Evolutionary conservation across 2,329 filamentous ascomycete genomes (phyloP).

Genomic region (Coniella vitis): DNA sequence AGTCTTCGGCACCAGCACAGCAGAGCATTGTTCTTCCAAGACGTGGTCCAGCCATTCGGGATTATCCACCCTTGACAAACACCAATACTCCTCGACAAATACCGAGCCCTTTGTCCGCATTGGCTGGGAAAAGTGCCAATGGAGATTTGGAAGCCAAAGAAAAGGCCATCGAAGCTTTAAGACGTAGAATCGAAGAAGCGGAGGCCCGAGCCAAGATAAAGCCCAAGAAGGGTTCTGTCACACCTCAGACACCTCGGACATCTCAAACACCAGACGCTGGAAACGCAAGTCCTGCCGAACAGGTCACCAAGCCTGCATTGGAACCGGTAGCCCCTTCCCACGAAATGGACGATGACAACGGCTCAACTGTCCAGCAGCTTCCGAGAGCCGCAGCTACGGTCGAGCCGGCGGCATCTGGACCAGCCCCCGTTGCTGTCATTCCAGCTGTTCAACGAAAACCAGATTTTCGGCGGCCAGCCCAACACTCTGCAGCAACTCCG

Average conservation of each 20-base stretch:
- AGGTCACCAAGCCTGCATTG: slow-evolving; percentile 13
- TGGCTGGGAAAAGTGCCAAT: slow-evolving; percentile 6
- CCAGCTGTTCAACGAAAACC: neutral
- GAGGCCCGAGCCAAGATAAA: slow-evolving; percentile 44
- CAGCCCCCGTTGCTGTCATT: slow-evolving; percentile 20
- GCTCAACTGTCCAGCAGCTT: slow-evolving; percentile 20
- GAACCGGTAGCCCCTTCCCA: slow-evolving; percentile 18
- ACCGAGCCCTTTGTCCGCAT: slow-evolving; percentile 31
- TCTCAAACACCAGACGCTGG: slow-evolving; percentile 23
- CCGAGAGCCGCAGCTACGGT: slow-evolving; percentile 21
- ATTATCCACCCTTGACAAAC: slow-evolving; percentile 38
- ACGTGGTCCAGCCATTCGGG: slow-evolving; percentile 33
- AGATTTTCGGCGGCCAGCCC: slow-evolving; percentile 23
- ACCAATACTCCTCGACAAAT: slow-evolving; percentile 30
- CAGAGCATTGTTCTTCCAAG: slow-evolving; percentile 23
- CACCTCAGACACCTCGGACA: slow-evolving; percentile 26
- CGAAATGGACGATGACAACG: slow-evolving; percentile 17
- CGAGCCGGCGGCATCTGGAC: slow-evolving; percentile 20
- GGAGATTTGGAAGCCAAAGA: slow-evolving; percentile 33
- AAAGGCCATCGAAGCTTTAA: slow-evolving; percentile 55
- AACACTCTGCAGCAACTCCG: slow-evolving; percentile 32
- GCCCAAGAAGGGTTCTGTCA: slow-evolving; percentile 27
- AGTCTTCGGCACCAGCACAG: slow-evolving; percentile 27
- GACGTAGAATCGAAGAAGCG: slow-evolving; percentile 50
- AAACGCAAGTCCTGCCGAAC: slow-evolving; percentile 24